Base-by-base conservation (phyloP, 768 basidiomycete species). In the Dictyophora rubrovolvata region DNA sequence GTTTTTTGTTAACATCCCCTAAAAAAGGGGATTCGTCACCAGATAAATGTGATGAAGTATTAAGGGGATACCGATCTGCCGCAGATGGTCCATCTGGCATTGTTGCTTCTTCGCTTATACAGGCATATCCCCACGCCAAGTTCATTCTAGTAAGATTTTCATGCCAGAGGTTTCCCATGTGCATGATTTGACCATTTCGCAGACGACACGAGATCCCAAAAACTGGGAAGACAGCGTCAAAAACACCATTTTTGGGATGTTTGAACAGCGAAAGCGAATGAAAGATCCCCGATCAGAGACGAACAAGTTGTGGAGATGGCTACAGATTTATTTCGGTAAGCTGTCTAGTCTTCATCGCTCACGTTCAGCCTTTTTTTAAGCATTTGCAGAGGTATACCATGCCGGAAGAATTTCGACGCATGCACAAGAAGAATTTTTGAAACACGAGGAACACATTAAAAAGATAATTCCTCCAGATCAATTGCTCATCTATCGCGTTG, bases 121-220 rank as follows among this genome's bases (percentile, higher is more conserved):
- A 37, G 36, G 36, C 36, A 7, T 37, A 37, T 37, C 36, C 36
- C 14, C 36, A 37, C 7, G 36, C 36, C 36, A 37, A 37, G 36
- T 37, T 37, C 14, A 37, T 37, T 37, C 36, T 37, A 7, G 36
- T 37, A 37, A 2, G 54, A 37, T 35, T 16, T 7, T 17, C 20
- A 5, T 11, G 6, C 33, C 42, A 33, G 9, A 7, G n/a, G 7
- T 17, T 50, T 8, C 49, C 23, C 8, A 28, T 50, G 7, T 37
- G 7, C 14, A 8, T 50, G 7, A 20, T 28, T 50, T 9, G n/a
- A 46, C 16, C 4, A 8, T 7, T 18, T 37, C 17, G 34, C 18
- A 56, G 55, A 56, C 55, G 55, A 56, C 55, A 23, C 55, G 55
- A 12, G 37, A 56, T 56, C 55, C 55, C 18, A 21, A 18, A 46